A percentile compares a stretch with the other conserved stretches of the same genome.
Evolutionary conservation across 176 grass and related monocot genomes (phyloP).

Genomic region (Hsuehochloa calcarea): DNA sequence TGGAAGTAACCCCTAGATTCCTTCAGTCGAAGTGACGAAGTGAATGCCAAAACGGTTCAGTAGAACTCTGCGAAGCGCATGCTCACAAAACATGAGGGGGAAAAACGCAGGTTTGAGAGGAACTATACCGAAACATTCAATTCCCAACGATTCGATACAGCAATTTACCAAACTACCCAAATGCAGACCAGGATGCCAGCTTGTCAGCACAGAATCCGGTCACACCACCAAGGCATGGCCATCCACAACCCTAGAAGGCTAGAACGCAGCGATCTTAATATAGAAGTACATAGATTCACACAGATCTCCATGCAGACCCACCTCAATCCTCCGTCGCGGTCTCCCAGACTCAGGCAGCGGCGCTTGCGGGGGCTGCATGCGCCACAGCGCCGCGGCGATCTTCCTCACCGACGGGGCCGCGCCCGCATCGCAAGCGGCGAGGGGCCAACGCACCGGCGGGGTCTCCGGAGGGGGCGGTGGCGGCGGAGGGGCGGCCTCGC

Average conservation of each 20-base stretch:
- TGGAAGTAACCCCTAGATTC: neutral
- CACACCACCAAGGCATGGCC: neutral
- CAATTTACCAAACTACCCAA: neutral
- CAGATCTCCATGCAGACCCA: constrained; percentile 24
- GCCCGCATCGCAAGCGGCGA: constrained; percentile 5
- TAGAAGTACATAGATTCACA: neutral
- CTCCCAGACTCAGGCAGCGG: neutral
- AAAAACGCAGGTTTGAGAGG: neutral
- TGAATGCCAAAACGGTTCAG: neutral
- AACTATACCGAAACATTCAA: neutral
- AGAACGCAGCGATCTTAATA: neutral
- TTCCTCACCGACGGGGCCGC: constrained; percentile 43
- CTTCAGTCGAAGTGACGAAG: neutral
- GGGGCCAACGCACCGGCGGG: neutral
- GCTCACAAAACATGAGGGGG: neutral
- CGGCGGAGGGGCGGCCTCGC: neutral
- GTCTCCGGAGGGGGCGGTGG: constrained; percentile 1
- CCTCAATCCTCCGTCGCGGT: constrained; percentile 15
- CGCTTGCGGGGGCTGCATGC: constrained; percentile 27
- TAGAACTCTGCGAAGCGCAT: neutral
- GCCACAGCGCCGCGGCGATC: constrained; percentile 52
- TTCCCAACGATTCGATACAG: neutral
- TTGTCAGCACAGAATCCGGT: neutral
- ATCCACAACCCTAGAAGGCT: constrained; percentile 26
- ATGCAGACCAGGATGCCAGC: constrained; percentile 16